Evolutionary conservation across 2,329 filamentous ascomycete genomes (phyloP).

Genomic region (Thielaviopsis cerberus): DNA sequence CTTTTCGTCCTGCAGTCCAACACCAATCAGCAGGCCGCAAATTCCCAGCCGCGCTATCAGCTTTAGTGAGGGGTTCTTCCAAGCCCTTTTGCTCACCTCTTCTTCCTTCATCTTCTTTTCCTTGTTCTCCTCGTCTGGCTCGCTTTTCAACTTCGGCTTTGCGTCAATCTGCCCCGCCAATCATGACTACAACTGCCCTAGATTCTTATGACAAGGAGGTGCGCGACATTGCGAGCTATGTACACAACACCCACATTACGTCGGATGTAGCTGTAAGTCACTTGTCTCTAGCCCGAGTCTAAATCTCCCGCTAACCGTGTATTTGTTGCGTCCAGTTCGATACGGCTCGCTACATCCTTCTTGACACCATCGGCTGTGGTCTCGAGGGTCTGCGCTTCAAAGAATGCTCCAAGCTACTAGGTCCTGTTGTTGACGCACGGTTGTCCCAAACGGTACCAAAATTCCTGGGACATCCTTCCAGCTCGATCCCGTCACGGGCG

Average conservation of each 20-base stretch:
- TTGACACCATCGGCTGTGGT: constrained; percentile 92
- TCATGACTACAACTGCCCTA: constrained; percentile 25
- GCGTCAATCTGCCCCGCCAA: constrained; percentile 23
- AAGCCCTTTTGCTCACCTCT: not conserved
- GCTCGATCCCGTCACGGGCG: constrained; percentile 84
- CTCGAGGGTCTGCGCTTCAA: constrained; percentile 89
- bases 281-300: not conserved
- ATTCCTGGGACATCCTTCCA: constrained; percentile 86
- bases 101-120: not conserved
- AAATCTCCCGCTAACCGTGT: not conserved
- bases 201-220: constrained; percentile 78
- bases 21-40: not conserved
- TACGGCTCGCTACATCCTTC: constrained; percentile 87
- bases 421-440: constrained; percentile 73
- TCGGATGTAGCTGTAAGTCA: constrained; percentile 75
- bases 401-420: constrained; percentile 87
- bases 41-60: not conserved
- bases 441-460: constrained; percentile 78
- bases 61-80: not conserved
- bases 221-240: constrained; percentile 83
- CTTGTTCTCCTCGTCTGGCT: constrained; percentile 14
- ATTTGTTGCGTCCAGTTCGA: constrained; percentile 45
- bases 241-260: constrained; percentile 77
- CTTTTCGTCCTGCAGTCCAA: not conserved
- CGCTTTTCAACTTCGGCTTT: constrained; percentile 25